phyloP scores from a whole-genome alignment of 495 filamentous ascomycete species.

The Stereocaulon alpinum region DNA sequence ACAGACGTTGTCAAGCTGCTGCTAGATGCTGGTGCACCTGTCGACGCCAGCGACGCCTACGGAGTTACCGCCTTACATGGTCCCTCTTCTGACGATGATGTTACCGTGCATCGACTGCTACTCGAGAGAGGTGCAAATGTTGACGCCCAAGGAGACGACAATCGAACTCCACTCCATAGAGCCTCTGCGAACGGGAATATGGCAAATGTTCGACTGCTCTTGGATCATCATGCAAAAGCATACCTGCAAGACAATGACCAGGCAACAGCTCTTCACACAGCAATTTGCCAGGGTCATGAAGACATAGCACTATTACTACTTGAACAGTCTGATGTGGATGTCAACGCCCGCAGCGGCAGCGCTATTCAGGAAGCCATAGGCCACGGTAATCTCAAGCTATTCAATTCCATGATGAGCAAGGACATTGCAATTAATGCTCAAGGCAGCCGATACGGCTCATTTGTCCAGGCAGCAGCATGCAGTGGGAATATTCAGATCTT shows the following conservation, averaged over 20 bases:
- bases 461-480: conserved; percentile 29
- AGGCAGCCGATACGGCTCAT: conserved; percentile 21
- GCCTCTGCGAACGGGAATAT: not conserved
- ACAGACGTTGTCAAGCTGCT: conserved; percentile 14
- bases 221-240: not conserved
- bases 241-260: conserved; percentile 6
- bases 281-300: not conserved
- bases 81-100: not conserved
- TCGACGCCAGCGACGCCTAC: conserved; percentile 25
- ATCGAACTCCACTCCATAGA: not conserved
- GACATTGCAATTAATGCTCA: no score
- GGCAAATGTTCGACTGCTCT: not conserved
- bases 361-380: conserved; percentile 7
- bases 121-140: conserved; percentile 4
- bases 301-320: conserved; percentile 8
- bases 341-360: conserved; percentile 1
- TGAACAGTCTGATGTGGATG: not conserved
- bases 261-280: not conserved
- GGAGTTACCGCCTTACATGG: conserved; percentile 13
- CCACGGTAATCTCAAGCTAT: not conserved
- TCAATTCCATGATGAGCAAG: no score
- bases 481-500: conserved; percentile 18
- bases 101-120: not conserved
- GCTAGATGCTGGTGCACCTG: conserved; percentile 19
- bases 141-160: not conserved